Conservation (phyloP, 176 grass and related monocot species). For the Ampelocalamus luodianensis region DNA sequence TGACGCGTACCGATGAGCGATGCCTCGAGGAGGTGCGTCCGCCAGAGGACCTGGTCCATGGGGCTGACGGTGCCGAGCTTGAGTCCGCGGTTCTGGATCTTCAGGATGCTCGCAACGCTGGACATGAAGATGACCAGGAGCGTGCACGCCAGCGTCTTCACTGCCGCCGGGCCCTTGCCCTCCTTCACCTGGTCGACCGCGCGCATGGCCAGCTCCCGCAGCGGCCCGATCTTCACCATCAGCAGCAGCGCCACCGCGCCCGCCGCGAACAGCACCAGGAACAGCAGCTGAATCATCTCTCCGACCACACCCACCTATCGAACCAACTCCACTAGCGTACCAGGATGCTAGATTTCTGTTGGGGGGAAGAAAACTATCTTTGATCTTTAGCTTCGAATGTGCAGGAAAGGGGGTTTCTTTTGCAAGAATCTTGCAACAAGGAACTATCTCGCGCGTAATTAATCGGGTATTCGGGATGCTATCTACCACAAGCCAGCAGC, state of each 20-base stretch:
- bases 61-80: constrained; percentile 85
- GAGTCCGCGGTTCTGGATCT: constrained; percentile 78
- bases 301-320: neutral
- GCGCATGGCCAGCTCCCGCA: constrained; percentile 82
- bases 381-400: neutral
- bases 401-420: neutral
- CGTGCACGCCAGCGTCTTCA: constrained; percentile 92
- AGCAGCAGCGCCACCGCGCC: constrained; percentile 79
- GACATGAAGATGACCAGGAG: constrained; percentile 77
- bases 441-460: neutral
- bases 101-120: constrained; percentile 75
- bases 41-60: constrained; percentile 98
- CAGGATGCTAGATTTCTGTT: neutral
- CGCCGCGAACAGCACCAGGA: constrained; percentile 82
- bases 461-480: neutral
- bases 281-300: constrained; percentile 58
- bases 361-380: neutral
- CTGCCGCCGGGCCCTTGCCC: constrained; percentile 77
- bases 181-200: constrained; percentile 70
- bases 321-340: neutral
- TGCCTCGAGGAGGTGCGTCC: constrained; percentile 89
- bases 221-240: constrained; percentile 90
- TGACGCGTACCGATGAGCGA: constrained; percentile 73
- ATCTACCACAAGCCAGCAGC: neutral
- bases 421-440: neutral